Base-by-base conservation (phyloP, 768 basidiomycete species). In the Mycena maculata region DNA sequence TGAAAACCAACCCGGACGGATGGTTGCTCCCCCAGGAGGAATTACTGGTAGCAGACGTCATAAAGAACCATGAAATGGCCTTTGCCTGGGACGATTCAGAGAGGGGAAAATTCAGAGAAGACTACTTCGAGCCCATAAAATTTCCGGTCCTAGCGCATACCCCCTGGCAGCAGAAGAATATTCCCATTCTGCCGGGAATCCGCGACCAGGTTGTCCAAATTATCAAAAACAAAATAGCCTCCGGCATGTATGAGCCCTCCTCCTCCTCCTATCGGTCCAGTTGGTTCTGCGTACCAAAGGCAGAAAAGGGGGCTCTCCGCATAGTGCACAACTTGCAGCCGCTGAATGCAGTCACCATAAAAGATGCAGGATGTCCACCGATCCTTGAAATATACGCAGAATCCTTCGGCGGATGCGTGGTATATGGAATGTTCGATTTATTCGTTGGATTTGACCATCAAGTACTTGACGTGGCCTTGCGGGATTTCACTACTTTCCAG, bases 61-160 rank as follows among this genome's bases (percentile, higher is more conserved):
- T 58, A 1, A 13, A 6, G 3, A 31, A 48, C 11, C 55, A 65
- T 20, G 47, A 47, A 16, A 41, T 56, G 31, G 47, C 28, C 8
- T 58, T 65, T 16, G 74, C 75, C 0, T 75, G 71, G 67, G 45
- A 61, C 1, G 71, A 73, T 25, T 25, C 41, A 5, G 71, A 76
- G 30, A 13, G 61, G 7, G 61, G 61, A 10, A 28, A 23, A 42
- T 75, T 77, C 45, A 28, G 47, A 7, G 59, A 60, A 0, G 67
- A 71, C 7, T 76, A 71, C 48, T 76, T 72, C 47, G 63, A 68
- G 11, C 70, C 69, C 20, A 57, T 72, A 8, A 54, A 65, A 13
- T 71, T 76, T n/a, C 70, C 75, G 0, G 60, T 67, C 4, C 64
- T 77, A 0, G 60, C 56, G 20, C 76, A 77, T 25, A 63, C 30